Conservation (phyloP, 1,284 basidiomycete species). For the Calocybe gambosa region DNA sequence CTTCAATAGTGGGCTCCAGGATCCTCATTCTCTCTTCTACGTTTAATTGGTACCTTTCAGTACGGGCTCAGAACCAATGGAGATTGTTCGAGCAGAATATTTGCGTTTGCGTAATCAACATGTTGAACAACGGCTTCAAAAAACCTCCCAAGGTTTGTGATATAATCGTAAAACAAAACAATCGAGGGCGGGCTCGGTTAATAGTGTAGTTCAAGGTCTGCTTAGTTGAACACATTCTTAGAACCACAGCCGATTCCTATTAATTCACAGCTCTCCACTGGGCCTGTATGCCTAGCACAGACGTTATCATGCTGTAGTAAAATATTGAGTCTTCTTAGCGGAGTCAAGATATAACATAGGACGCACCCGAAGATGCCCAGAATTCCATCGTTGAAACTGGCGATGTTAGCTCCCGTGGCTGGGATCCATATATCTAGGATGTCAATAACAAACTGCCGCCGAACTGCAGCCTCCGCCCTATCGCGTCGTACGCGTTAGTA, state of each 20-base stretch:
- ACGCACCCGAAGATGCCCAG: constrained; percentile 79
- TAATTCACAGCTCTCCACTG: constrained; percentile 51
- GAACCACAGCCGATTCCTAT: constrained; percentile 25
- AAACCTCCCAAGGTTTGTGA: constrained; percentile 1
- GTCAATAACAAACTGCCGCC: constrained; percentile 79
- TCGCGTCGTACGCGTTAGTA: constrained; percentile 10
- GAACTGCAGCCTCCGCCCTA: constrained; percentile 61
- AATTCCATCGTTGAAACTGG: constrained; percentile 81
- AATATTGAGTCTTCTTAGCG: constrained; percentile 4
- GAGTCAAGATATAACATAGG: neutral
- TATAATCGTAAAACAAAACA: neutral
- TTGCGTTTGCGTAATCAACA: constrained; percentile 54
- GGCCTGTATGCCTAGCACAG: constrained; percentile 45
- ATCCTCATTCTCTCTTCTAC: constrained; percentile 25
- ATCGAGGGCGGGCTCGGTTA: neutral
- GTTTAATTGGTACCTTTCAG: constrained; percentile 29
- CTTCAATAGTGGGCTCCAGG: constrained; percentile 39
- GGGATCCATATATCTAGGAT: constrained; percentile 85
- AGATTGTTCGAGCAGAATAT: constrained; percentile 64
- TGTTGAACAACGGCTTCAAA: constrained; percentile 21
- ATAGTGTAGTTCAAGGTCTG: neutral
- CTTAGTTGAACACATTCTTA: neutral
- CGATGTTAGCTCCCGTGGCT: constrained; percentile 74
- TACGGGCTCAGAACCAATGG: constrained; percentile 70
- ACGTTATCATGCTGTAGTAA: constrained; percentile 47